Base-by-base conservation (phyloP, 495 filamentous ascomycete species). In the Filosporella fistucella region DNA sequence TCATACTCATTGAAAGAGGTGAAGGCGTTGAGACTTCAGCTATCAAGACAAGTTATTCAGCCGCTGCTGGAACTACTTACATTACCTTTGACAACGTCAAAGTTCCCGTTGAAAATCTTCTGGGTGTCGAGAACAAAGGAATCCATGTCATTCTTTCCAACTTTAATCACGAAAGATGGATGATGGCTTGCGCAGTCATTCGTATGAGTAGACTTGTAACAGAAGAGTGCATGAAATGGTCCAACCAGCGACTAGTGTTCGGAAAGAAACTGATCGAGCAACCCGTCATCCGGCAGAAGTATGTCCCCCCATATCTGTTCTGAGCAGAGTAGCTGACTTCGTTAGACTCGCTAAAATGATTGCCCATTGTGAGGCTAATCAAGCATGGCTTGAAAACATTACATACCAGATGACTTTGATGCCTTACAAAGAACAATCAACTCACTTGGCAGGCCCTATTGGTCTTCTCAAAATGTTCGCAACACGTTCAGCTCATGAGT, bases 341-440 rank as follows among this genome's bases (percentile, higher is more conserved):
- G 14, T 9, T 42, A 59, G 56, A 51, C 79, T 93, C 47, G 89
- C 88, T 22, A 87, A 86, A 61, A 91, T 95, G 87, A 93, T 95
- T 49, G 80, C 85, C 13, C 78, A 86, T 32, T 77, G 78, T 51
- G 89, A 95, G 58, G 71, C 86, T 14, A 83, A 86, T 67, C 89
- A 95, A 62, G 76, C 88, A 23, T 95, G 88, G 88, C 77, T 93
- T 17, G 88, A 95, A 63, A 78, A 76, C 21, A 81, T 93, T 55
- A 85, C 83, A 22, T 86, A 88, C 71, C 88, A 95, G 59, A 95
- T 95, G 89, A 84, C 78, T 68, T 69, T 88, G 62, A 88, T 95
- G 86, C 74, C 71, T 49, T 93, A 95, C 64, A 68, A 76, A 30
- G 69, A 95, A 63, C 88, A 93, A 56, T 68, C 85, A n/a, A 75